Base-by-base conservation (phyloP, 129 eudicot species). In the Escallonia herrerae region DNA sequence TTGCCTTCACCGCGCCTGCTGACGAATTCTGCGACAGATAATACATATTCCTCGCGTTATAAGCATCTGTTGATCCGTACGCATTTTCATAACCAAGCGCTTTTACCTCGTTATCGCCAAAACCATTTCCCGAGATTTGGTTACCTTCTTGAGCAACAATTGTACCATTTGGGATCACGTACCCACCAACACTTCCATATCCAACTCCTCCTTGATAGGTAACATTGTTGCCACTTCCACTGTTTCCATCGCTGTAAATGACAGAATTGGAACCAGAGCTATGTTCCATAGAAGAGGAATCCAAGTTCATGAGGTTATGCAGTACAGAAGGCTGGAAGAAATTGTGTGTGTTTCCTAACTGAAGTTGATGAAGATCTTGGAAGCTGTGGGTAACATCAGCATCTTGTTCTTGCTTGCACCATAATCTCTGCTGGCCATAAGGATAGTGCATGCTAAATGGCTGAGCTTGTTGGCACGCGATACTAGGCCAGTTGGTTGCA, bases 331-430 rank as follows among this genome's bases (percentile, higher is more conserved):
- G 51, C 3, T 84, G 81, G 47, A 80, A 90, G 42, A 83, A 68
- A 15, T 72, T 73, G 45, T 83, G 88, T 3, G 4, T 59, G 14
- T 56, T 77, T 46, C 80, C 77, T 73, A 77, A 72, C 50, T 83
- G 87, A 67, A 52, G 39, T 8, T 81, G 85, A 56, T 81, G 81
- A 58, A 73, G 70, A 58, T 79, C 80, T 43, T 73, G 84, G 13
- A 71, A 80, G 57, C 84, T 62, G 13, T 74, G 81, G 49, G 58
- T 38, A 48, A 14, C 49, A 10, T 63, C 75, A 4, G 58, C 73
- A 10, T 86, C 87, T 2, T 77, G 84, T 76, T 90, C 97, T 80
- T 84, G 90, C 73, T 90, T 87, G 65, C 90, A 87, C 93, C 95
- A 87, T 4, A 82, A 12, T 54, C 74, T 71, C 57, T 72, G 87